Conservation (phyloP, 805 yeast species). For the Pichia phayaonensis region DNA sequence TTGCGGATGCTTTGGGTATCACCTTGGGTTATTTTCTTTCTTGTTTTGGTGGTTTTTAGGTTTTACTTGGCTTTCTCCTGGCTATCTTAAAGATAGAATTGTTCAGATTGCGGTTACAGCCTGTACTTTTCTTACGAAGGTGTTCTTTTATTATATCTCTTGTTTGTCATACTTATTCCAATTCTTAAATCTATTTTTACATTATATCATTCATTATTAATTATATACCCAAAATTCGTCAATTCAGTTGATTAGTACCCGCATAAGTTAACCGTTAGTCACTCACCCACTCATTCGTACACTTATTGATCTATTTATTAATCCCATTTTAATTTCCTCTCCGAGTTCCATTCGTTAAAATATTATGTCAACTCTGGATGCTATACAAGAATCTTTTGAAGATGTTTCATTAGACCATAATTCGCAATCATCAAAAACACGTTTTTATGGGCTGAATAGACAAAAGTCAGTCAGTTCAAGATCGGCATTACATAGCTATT, state of each 20-base stretch:
- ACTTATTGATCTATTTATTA: not conserved
- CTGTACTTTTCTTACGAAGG: not conserved
- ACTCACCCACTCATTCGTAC: no score
- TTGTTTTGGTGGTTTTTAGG: not conserved
- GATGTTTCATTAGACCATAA: conserved; percentile 19
- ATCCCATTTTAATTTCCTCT: not conserved
- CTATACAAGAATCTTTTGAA: conserved; percentile 30
- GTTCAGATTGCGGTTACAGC: not conserved
- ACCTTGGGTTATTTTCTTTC: not conserved
- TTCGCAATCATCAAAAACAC: not conserved
- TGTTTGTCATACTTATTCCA: not conserved
- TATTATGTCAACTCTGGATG: conserved; percentile 18
- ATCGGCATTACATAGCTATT: not conserved
- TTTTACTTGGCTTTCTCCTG: not conserved
- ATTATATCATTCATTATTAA: not conserved
- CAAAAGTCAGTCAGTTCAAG: not conserved
- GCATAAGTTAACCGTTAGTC: not conserved
- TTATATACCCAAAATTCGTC: not conserved
- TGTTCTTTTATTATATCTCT: not conserved
- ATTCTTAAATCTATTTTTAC: not conserved
- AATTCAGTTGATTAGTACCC: not conserved
- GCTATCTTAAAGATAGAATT: not conserved
- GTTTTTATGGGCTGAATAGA: not conserved
- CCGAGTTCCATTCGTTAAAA: no score
- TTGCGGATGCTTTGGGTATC: not conserved